Evolutionary conservation across 2,329 filamentous ascomycete species (phyloP).

Genomic region (Trichoderma aggressivum): DNA sequence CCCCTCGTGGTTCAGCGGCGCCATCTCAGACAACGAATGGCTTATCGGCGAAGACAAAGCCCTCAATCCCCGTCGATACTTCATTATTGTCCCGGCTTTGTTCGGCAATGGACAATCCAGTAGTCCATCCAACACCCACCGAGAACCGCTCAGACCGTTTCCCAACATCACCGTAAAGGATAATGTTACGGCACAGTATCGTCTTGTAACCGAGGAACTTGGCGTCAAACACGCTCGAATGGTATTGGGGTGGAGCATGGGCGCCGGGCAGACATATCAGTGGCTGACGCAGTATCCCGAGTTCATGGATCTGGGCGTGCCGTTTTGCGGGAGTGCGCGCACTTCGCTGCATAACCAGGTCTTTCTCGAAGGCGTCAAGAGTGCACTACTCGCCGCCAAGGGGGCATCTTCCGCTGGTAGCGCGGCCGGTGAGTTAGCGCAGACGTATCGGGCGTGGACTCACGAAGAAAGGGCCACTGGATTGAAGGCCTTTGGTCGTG

Average conservation of each 20-base stretch:
- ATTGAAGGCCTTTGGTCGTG: constrained; percentile 68
- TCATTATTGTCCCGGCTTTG: constrained; percentile 49
- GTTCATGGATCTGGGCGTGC: constrained; percentile 45
- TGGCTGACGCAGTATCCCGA: constrained; percentile 48
- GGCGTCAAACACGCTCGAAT: constrained; percentile 42
- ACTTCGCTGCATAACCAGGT: constrained; percentile 52
- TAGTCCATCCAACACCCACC: constrained; percentile 47
- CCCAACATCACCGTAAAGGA: constrained; percentile 47
- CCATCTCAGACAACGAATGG: constrained; percentile 71
- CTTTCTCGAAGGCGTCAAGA: constrained; percentile 53
- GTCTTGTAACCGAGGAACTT: constrained; percentile 40
- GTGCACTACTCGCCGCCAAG: constrained; percentile 42
- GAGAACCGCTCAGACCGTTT: constrained; percentile 35
- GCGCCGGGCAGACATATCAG: constrained; percentile 52
- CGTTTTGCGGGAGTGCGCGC: constrained; percentile 48
- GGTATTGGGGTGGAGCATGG: constrained; percentile 56
- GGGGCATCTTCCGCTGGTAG: constrained; percentile 50
- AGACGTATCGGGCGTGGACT: constrained; percentile 28
- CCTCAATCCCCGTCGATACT: constrained; percentile 54
- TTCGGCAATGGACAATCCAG: constrained; percentile 53
- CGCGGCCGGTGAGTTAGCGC: constrained; percentile 29
- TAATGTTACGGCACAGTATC: constrained; percentile 49
- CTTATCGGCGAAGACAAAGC: constrained; percentile 64
- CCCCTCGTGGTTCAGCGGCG: constrained; percentile 66
- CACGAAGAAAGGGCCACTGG: constrained; percentile 42